These are phyloP conservation scores for Fusarium sp. DNA, from an alignment of 2,329 filamentous ascomycete species.

Conservation along the genomic window DNA sequence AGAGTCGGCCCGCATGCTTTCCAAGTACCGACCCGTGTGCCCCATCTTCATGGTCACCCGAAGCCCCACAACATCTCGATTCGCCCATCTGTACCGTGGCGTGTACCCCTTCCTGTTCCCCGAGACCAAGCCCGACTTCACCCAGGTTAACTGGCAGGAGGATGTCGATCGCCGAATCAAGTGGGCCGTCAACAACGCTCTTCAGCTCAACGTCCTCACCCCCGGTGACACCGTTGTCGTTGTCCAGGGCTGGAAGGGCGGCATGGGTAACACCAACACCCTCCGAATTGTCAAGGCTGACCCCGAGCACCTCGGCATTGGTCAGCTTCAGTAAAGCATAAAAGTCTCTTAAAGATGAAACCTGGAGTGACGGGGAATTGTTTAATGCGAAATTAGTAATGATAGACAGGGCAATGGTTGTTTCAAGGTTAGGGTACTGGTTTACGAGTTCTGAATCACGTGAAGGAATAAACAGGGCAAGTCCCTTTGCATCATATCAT, in stretches of 20 bases:
- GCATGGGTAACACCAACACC: conserved; percentile 93
- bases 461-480: conserved; percentile 37
- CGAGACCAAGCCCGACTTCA: conserved; percentile 94
- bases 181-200: conserved; percentile 91
- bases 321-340: conserved; percentile 51
- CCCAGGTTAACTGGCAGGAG: conserved; percentile 95
- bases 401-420: conserved; percentile 47
- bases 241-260: conserved; percentile 91
- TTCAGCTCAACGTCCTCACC: conserved; percentile 81
- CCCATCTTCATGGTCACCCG: conserved; percentile 99
- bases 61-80: conserved; percentile 84
- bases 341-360: conserved; percentile 19
- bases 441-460: conserved; percentile 44
- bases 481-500: conserved; percentile 15
- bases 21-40: conserved; percentile 98
- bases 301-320: conserved; percentile 68
- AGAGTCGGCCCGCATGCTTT: conserved; percentile 91
- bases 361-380: conserved; percentile 26
- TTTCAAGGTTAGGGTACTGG: conserved; percentile 45
- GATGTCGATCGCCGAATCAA: conserved; percentile 97
- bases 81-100: conserved; percentile 94
- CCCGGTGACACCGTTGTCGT: conserved; percentile 82
- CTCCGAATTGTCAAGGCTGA: conserved; percentile 73
- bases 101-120: conserved; percentile 98
- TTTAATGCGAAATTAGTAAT: conserved; percentile 48